phyloP scores from a whole-genome alignment of 148 eudicot species.

The Linanthus parryae region DNA sequence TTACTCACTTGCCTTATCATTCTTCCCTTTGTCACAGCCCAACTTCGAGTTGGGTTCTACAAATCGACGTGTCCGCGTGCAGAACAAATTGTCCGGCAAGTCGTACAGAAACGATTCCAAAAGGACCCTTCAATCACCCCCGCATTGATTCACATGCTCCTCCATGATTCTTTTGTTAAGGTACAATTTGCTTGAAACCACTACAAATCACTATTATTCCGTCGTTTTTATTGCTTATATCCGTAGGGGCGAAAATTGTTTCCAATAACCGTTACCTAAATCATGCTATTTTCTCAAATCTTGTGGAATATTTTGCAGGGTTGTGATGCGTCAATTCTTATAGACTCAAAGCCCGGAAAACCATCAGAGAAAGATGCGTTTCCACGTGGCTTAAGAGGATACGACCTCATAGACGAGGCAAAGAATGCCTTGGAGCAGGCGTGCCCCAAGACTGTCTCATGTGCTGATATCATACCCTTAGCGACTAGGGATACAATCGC shows the following conservation, averaged over 20 bases:
- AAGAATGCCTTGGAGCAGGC: conserved; percentile 14
- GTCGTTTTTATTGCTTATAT: too few relatives aligned
- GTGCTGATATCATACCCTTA: conserved; percentile 14
- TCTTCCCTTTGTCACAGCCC: conserved; percentile 13
- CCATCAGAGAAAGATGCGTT: conserved; percentile 19
- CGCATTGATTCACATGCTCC: conserved; percentile 29
- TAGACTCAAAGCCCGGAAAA: conserved; percentile 13
- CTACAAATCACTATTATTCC: too few relatives aligned
- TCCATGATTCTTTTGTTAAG: conserved; percentile 27
- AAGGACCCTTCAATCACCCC: conserved; percentile 23
- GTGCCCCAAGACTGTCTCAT: conserved; percentile 14
- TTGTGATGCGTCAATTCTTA: conserved; percentile 31
- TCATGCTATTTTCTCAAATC: too few relatives aligned
- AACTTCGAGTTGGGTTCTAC: conserved; percentile 23
- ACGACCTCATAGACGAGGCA: conserved; percentile 20
- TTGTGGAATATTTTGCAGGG: too few relatives aligned
- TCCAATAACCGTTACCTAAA: too few relatives aligned
- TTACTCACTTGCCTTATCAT: neutral
- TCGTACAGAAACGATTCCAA: conserved; percentile 11
- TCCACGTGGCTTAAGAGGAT: conserved; percentile 21
- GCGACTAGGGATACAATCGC: conserved; percentile 29
- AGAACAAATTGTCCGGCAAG: conserved; percentile 15
- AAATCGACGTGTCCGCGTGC: conserved; percentile 19
- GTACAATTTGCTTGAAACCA: too few relatives aligned
- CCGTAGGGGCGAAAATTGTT: too few relatives aligned